Evolutionary conservation across 495 filamentous ascomycete genomes (phyloP).

Genomic region (Lasiosphaeria miniovina): DNA sequence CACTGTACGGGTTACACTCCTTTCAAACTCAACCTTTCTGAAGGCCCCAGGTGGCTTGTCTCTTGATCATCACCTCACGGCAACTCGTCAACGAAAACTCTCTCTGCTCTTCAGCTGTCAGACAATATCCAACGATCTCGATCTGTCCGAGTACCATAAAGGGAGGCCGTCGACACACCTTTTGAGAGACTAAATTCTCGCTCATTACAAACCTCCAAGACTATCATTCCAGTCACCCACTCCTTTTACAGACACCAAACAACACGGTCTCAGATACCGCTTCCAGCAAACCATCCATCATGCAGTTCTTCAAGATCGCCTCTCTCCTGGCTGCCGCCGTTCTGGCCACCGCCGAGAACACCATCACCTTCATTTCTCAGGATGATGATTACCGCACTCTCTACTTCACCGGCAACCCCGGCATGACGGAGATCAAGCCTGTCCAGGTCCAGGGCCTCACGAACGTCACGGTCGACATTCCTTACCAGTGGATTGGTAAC

Average conservation of each 20-base stretch:
- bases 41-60: conserved; percentile 5
- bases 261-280: conserved; percentile 8
- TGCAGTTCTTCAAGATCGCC: conserved; percentile 31
- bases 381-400: conserved; percentile 44
- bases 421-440: conserved; percentile 18
- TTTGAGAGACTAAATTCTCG: background rate
- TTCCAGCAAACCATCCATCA: conserved; percentile 23
- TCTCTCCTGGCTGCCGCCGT: conserved; percentile 28
- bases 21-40: conserved; percentile 2
- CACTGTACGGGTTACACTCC: conserved; percentile 4
- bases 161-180: no score
- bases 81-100: background rate
- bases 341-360: conserved; percentile 36
- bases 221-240: background rate
- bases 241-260: conserved; percentile 6
- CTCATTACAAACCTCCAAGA: background rate
- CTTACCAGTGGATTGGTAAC: conserved; percentile 47
- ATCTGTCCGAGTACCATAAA: no score
- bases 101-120: background rate
- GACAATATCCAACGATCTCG: no score
- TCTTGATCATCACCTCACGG: background rate
- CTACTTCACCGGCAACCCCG: conserved; percentile 39
- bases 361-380: conserved; percentile 47
- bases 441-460: conserved; percentile 31
- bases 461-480: conserved; percentile 34